Evolutionary conservation across 805 yeast species (phyloP), one percentile per base, ranked within the genome.

Genomic region (Yamadazyma scolyti): DNA sequence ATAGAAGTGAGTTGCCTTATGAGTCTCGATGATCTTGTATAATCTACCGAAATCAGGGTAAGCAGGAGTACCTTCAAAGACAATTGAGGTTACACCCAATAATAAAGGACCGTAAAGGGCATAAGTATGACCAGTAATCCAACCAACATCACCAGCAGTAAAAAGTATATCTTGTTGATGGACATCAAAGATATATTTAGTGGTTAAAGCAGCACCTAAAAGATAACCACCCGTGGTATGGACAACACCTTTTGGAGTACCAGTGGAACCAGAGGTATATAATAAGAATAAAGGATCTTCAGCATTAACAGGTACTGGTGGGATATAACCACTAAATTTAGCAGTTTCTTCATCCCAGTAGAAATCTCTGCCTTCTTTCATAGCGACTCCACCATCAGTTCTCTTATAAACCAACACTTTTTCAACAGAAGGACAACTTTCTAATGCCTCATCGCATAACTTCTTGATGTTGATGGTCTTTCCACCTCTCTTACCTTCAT

Each of bases 131-230:
- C 95, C 95, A 5, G 94, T 84, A 50, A 84, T 82, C 95, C 95
- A 84, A 50, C 95, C 95, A 32, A 84, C 82, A 61, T 84, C 95
- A 54, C 93, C 95, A 18, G 94, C 93, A 11, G 93, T 83, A 70
- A 84, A 84, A 35, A 84, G 68, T 9, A 77, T 66, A 53, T 84
- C 95, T 36, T 80, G 79, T 24, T 73, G 71, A 48, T 83, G 88
- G 23, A 82, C 68, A 57, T 84, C 94, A 57, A 84, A 84, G 26
- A 77, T 73, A 50, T 84, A 84, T 50, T 78, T 78, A 48, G 87
- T 79, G 28, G 90, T 76, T 51, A 83, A 44, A 34, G 79, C 66
- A 12, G 93, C 88, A 39, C 84, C 82, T 36, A 84, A 65, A 39
- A 84, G 61, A 55, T 77, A 84, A 34, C 94, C 95, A 24, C 81